Percentiles rank a stretch among this genome's conserved stretches.
phyloP scores from a whole-genome alignment of 176 grass and related monocot species.

The Secale cereale region DNA sequence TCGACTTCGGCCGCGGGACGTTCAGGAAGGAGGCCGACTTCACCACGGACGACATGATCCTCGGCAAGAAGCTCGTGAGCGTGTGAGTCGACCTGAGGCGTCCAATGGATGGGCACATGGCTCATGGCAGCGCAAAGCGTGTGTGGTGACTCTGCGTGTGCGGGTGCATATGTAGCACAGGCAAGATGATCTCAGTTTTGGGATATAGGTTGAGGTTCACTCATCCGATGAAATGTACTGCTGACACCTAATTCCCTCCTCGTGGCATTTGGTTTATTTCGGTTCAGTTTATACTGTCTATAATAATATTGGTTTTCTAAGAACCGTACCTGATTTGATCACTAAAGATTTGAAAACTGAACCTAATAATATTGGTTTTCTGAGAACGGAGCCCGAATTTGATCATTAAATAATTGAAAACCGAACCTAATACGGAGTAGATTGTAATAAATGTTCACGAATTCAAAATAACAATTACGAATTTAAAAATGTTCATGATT shows the following conservation, averaged over 20 bases:
- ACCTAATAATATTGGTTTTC: too few species aligned
- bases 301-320: too few species aligned
- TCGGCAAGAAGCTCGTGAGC: slow-evolving; percentile 65
- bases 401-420: too few species aligned
- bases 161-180: neutral
- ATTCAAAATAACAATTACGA: too few species aligned
- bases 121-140: neutral
- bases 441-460: too few species aligned
- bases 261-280: neutral
- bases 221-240: neutral
- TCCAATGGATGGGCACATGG: neutral
- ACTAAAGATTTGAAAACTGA: too few species aligned
- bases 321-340: neutral
- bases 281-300: neutral
- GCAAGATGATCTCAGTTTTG: neutral
- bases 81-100: slow-evolving; percentile 5
- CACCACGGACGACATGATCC: slow-evolving; percentile 92
- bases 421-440: too few species aligned
- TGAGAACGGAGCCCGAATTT: too few species aligned
- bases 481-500: too few species aligned
- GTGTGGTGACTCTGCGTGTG: neutral
- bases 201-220: neutral
- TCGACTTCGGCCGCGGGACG: slow-evolving; percentile 82
- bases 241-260: neutral
- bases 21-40: slow-evolving; percentile 82